Evolutionary conservation across 768 basidiomycete species (phyloP), one percentile per base, ranked within the genome.

Genomic region (Gymnopilus junonius): DNA sequence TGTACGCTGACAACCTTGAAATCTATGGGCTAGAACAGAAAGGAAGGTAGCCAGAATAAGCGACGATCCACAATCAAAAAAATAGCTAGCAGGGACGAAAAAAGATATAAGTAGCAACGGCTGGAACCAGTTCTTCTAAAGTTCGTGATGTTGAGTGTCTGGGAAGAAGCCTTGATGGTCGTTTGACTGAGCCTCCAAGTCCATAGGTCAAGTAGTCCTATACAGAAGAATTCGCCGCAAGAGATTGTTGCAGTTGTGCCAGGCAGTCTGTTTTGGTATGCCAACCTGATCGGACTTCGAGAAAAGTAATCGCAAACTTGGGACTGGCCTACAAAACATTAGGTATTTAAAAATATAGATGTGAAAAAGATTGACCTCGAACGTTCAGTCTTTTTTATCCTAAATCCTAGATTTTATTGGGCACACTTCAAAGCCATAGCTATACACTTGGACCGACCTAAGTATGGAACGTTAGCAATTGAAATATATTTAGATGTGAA

Each of bases 281-380:
- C 48, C 48, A 31, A 51, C 48, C 32, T 51, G 48, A 51, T 51
- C 48, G 48, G 48, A 51, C n/a, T 51, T 51, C 48, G 29, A 51
- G n/a, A 51, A 29, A 29, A 29, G 8, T 8, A n/a, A 4, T 29
- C 48, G 48, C 32, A 23, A 51, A 8, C 29, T 8, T n/a, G 27
- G n/a, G 23, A 48, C 15, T 11, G 35, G 15, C 35, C 48, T 51
- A 17, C 20, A 17, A 29, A 51, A 51, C 31, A n/a, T 51, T 15
- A 32, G 17, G 48, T 14, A n/a, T 46, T 46, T 32, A 17, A 31
- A 32, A n/a, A n/a, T n/a, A n/a, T n/a, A n/a, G n/a, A n/a, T n/a
- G n/a, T n/a, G n/a, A n/a, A n/a, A n/a, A n/a, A n/a, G n/a, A n/a
- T n/a, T n/a, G n/a, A n/a, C n/a, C n/a, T n/a, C n/a, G n/a, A n/a